phyloP scores from a whole-genome alignment of 495 filamentous ascomycete species.

The Tuber borchii region DNA sequence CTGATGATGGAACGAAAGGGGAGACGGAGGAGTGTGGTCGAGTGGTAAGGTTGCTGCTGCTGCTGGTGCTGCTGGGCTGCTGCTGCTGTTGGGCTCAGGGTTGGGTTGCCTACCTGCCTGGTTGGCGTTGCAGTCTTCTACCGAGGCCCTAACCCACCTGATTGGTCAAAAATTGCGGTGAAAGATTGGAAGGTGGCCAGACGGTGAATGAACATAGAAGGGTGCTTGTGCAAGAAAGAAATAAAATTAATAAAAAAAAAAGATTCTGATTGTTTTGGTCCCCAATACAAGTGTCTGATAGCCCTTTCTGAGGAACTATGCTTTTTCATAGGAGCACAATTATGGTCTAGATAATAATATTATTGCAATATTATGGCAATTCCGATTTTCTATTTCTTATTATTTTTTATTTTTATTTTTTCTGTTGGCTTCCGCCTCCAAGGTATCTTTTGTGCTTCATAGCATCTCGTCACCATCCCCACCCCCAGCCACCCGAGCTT shows the following conservation, averaged over 20 bases:
- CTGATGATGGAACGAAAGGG: conserved; percentile 29
- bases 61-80: neutral
- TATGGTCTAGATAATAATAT: conserved; percentile 11
- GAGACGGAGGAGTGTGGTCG: conserved; percentile 27
- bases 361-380: neutral
- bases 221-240: neutral
- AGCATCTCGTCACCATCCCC: neutral
- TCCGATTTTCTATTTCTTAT: neutral
- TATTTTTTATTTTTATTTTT: no score
- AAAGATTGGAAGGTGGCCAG: conserved; percentile 19
- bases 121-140: conserved; percentile 18
- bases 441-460: no score
- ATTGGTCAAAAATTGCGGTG: conserved; percentile 38
- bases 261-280: neutral
- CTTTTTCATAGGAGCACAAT: conserved; percentile 5
- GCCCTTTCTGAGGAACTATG: conserved; percentile 3
- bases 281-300: neutral
- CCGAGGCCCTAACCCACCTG: conserved; percentile 28
- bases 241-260: neutral
- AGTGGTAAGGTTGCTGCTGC: conserved; percentile 23
- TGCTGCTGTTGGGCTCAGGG: conserved; percentile 6
- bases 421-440: no score
- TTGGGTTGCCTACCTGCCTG: conserved; percentile 26
- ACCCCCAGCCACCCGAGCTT: neutral
- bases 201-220: conserved; percentile 31